phyloP scores from a whole-genome alignment of 805 yeast genomes.

The Myxozyma lipomycoides region DNA sequence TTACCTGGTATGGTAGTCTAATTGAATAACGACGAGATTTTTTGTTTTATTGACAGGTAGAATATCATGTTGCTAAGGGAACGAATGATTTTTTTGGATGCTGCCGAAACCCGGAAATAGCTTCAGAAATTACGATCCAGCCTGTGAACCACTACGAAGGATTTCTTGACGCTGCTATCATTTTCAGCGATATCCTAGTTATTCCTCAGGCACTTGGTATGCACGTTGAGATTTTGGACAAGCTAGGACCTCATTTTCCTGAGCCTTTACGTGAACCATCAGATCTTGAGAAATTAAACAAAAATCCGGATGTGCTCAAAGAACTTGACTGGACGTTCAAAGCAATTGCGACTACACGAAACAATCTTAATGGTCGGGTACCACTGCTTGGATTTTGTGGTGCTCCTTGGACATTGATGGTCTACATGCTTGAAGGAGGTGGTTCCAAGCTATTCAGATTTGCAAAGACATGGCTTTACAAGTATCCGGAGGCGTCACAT shows the following conservation, averaged over 20 bases:
- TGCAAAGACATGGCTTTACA: constrained; percentile 89
- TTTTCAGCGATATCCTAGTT: constrained; percentile 90
- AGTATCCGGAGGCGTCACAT: constrained; percentile 68
- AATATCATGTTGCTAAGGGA: constrained; percentile 85
- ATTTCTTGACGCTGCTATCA: constrained; percentile 91
- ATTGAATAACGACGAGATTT: constrained; percentile 13
- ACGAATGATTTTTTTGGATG: constrained; percentile 86
- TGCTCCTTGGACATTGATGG: constrained; percentile 96
- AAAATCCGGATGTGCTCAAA: constrained; percentile 65
- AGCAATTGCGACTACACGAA: constrained; percentile 88
- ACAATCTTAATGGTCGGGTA: constrained; percentile 79
- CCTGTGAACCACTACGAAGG: constrained; percentile 89
- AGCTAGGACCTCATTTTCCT: constrained; percentile 90
- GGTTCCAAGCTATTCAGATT: constrained; percentile 87
- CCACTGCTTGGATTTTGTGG: constrained; percentile 95
- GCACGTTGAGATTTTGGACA: constrained; percentile 89
- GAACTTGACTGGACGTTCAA: constrained; percentile 92
- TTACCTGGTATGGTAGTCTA: constrained; percentile 38
- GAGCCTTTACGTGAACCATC: constrained; percentile 74
- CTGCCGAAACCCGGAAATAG: constrained; percentile 92
- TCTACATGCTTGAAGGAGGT: constrained; percentile 91
- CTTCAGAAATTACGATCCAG: constrained; percentile 90
- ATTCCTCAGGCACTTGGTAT: constrained; percentile 98
- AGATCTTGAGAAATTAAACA: constrained; percentile 54
- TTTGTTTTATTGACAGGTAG: constrained; percentile 45